Evolutionary conservation across 768 basidiomycete species (phyloP).

Genomic region (Scleroderma citrinum): DNA sequence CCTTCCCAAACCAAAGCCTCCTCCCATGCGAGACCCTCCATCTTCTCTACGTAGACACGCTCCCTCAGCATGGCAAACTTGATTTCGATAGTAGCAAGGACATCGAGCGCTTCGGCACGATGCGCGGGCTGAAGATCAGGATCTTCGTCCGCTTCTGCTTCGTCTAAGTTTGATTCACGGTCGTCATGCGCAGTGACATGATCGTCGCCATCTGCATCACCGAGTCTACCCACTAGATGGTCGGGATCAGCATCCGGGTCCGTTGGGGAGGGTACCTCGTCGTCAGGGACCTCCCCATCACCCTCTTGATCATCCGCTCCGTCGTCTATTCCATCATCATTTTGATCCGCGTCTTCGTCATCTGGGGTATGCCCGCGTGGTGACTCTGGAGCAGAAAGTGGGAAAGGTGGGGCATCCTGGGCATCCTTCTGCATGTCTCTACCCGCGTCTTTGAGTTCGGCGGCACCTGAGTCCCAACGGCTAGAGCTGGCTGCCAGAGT

Average conservation of each 20-base stretch:
- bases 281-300: constrained; percentile 15
- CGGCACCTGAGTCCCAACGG: background rate
- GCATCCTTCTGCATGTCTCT: constrained; percentile 1
- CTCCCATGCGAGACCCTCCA: constrained; percentile 87
- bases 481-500: background rate
- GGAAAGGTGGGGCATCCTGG: constrained; percentile 5
- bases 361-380: constrained; percentile 10
- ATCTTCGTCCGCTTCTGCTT: constrained; percentile 38
- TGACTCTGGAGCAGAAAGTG: background rate
- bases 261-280: constrained; percentile 17
- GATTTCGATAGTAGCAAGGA: constrained; percentile 84
- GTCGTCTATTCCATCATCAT: constrained; percentile 12
- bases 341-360: constrained; percentile 26
- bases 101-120: constrained; percentile 83
- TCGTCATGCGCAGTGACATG: constrained; percentile 18
- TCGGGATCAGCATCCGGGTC: constrained; percentile 13
- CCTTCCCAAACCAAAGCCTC: constrained; percentile 75
- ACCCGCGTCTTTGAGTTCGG: background rate
- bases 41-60: constrained; percentile 86
- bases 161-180: constrained; percentile 3
- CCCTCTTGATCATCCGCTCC: constrained; percentile 6
- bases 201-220: constrained; percentile 31
- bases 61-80: constrained; percentile 87
- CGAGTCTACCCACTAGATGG: background rate
- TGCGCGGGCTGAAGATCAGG: constrained; percentile 76